Conservation (phyloP, 495 filamentous ascomycete genomes). For the Coniosporium apollinis region DNA sequence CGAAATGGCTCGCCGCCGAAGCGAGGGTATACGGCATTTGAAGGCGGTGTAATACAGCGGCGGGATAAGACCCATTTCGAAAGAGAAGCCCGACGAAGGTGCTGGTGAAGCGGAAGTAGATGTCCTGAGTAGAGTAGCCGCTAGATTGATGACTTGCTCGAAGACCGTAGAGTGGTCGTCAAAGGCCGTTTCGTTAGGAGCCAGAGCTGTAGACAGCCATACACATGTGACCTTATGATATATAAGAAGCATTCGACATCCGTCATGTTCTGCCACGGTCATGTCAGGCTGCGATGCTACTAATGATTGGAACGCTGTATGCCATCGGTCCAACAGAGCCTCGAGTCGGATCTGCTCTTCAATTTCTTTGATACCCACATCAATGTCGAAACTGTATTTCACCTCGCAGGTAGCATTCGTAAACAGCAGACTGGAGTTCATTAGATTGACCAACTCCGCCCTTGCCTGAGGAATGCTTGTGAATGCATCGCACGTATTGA, state of each 20-base stretch:
- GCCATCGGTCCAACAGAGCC: too few species aligned
- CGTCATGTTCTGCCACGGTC: slow-evolving; percentile 7
- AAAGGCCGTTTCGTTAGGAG: slow-evolving; percentile 2
- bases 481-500: too few species aligned
- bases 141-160: slow-evolving; percentile 5
- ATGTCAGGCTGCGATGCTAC: too few species aligned
- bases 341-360: too few species aligned
- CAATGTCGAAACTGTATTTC: too few species aligned
- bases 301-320: too few species aligned
- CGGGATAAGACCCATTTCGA: slow-evolving; percentile 12
- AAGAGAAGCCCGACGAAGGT: slow-evolving; percentile 5
- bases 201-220: slow-evolving; percentile 3
- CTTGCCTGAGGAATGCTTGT: too few species aligned
- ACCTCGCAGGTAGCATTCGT: too few species aligned
- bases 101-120: not conserved
- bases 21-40: slow-evolving; percentile 9
- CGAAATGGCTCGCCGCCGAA: slow-evolving; percentile 8
- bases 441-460: too few species aligned
- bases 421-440: too few species aligned
- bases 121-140: not conserved
- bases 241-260: slow-evolving; percentile 8
- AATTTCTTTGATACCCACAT: too few species aligned
- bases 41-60: slow-evolving; percentile 8
- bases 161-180: slow-evolving; percentile 3
- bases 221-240: slow-evolving; percentile 6